Percentiles rank a stretch among this genome's conserved stretches.
Evolutionary conservation across 2,329 filamentous ascomycete genomes (phyloP).

Genomic region (Verticillium albo-atrum): DNA sequence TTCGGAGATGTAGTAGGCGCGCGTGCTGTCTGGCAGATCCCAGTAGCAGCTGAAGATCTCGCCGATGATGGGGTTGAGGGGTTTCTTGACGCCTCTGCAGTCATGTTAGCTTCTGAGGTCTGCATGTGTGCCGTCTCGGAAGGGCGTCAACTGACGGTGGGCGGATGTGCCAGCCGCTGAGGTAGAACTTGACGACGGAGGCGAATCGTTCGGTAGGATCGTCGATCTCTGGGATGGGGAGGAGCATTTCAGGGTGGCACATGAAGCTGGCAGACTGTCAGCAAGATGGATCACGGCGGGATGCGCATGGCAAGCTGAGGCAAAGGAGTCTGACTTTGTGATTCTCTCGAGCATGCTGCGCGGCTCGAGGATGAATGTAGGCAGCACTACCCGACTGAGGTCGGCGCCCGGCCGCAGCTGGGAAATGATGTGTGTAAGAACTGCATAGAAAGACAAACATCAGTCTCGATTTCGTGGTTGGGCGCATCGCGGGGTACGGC

Average conservation of each 20-base stretch:
- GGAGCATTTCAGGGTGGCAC: slow-evolving; percentile 94
- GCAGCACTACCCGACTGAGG: slow-evolving; percentile 86
- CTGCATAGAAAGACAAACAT: slow-evolving; percentile 38
- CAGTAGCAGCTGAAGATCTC: slow-evolving; percentile 95
- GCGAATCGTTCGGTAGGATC: slow-evolving; percentile 89
- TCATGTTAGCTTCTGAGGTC: not conserved
- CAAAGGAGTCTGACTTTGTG: slow-evolving; percentile 69
- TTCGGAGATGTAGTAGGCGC: slow-evolving; percentile 93
- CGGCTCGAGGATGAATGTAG: slow-evolving; percentile 96
- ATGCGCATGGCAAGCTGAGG: not conserved
- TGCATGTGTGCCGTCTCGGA: not conserved
- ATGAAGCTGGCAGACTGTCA: slow-evolving; percentile 68
- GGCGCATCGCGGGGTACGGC: not conserved
- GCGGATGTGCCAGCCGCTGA: slow-evolving; percentile 98
- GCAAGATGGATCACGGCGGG: not conserved
- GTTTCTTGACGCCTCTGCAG: slow-evolving; percentile 89
- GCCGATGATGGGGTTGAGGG: slow-evolving; percentile 91
- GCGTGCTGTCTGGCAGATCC: slow-evolving; percentile 80
- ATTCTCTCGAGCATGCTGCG: slow-evolving; percentile 98
- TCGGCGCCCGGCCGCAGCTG: slow-evolving; percentile 94
- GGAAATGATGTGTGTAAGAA: slow-evolving; percentile 94
- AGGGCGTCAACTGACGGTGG: slow-evolving; percentile 65
- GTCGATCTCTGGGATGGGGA: slow-evolving; percentile 81
- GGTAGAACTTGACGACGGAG: slow-evolving; percentile 94
- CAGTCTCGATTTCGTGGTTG: not conserved